Evolutionary conservation across 202 grass and related monocot species (phyloP).

Genomic region (Schoenoplectus tabernaemontani): DNA sequence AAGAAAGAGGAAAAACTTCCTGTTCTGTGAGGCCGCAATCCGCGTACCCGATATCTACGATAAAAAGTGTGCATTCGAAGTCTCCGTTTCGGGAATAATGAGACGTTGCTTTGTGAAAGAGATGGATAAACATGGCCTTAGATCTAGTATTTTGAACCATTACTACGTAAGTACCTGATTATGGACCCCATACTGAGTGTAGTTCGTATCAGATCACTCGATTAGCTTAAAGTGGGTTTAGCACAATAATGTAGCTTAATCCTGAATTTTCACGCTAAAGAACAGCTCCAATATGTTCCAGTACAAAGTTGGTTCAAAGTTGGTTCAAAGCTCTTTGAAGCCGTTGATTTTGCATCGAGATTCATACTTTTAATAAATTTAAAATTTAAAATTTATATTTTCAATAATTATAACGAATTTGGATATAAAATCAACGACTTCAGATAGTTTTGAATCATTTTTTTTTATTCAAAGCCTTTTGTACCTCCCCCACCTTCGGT

Average conservation of each 20-base stretch:
- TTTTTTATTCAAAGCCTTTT: too few relatives aligned
- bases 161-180: background rate
- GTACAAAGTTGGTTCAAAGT: too few relatives aligned
- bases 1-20: background rate
- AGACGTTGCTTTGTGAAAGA: background rate
- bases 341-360: too few relatives aligned
- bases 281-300: background rate
- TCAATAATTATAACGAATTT: too few relatives aligned
- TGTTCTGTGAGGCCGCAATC: background rate
- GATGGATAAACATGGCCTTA: background rate
- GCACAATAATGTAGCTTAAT: background rate
- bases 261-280: background rate
- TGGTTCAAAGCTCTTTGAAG: too few relatives aligned
- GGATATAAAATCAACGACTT: too few relatives aligned
- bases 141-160: background rate
- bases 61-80: background rate
- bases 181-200: background rate
- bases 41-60: background rate
- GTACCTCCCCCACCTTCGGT: background rate
- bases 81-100: background rate
- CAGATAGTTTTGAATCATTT: too few relatives aligned
- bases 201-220: background rate
- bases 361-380: too few relatives aligned
- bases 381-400: too few relatives aligned
- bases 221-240: background rate